Percentiles rank a stretch among this genome's conserved stretches.
Conservation (phyloP, 108 stramenopile genomes). For the Cyclostephanos tholiformis region DNA sequence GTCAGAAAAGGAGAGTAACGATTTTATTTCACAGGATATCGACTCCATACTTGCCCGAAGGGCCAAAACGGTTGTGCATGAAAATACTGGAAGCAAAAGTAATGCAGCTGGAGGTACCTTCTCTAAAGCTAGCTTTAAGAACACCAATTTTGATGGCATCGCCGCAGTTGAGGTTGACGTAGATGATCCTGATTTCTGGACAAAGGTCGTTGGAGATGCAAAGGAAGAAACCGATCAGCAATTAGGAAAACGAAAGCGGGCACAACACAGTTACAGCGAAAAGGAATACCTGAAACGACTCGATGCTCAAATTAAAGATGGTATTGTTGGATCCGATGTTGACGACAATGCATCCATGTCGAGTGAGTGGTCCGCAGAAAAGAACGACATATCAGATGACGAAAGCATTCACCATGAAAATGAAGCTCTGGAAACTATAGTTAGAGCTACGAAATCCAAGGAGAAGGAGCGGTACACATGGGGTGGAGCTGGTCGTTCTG, state of each 20-base stretch:
- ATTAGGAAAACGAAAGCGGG: conserved; percentile 53
- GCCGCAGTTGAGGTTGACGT: conserved; percentile 47
- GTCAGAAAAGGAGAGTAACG: conserved; percentile 80
- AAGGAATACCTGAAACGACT: conserved; percentile 48
- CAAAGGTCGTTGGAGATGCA: conserved; percentile 80
- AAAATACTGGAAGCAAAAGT: conserved; percentile 74
- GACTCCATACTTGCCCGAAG: conserved; percentile 84
- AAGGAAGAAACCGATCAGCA: conserved; percentile 57
- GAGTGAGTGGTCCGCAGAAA: conserved; percentile 32
- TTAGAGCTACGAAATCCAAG: conserved; percentile 30
- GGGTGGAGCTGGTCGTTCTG: conserved; percentile 56
- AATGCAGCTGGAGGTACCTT: conserved; percentile 87
- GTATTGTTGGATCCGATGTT: conserved; percentile 24
- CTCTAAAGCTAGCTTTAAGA: conserved; percentile 91
- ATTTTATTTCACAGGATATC: conserved; percentile 82
- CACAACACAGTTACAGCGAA: conserved; percentile 67
- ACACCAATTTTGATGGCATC: conserved; percentile 42
- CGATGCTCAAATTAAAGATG: conserved; percentile 33
- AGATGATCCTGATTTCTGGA: conserved; percentile 97
- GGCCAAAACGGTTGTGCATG: conserved; percentile 77
- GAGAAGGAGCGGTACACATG: conserved; percentile 41
- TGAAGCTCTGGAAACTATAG: conserved; percentile 21
- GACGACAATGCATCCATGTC: conserved; percentile 39
- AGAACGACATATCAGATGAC: conserved; percentile 36
- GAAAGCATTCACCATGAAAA: conserved; percentile 43